Base-by-base conservation (phyloP, 805 yeast species). In the Candida boleticola region DNA sequence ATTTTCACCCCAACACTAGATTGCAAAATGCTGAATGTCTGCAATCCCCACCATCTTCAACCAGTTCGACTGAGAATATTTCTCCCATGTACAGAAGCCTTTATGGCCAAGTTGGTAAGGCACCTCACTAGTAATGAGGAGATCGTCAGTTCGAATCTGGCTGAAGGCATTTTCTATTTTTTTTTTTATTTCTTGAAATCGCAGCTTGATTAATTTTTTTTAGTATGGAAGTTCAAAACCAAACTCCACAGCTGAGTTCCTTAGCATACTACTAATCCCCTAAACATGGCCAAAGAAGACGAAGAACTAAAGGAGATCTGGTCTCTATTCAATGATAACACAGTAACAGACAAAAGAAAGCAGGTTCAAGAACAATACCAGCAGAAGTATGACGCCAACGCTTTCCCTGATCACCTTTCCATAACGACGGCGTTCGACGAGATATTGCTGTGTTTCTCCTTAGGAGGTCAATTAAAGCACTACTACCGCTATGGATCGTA, bases 391-490 rank as follows among this genome's bases (percentile, higher is more conserved):
- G 52, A 48, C n/a, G 27, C 45, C 4, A 36, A 46, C 16, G 50
- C 55, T 10, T 60, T 60, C 40, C 74, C 74, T 3, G 51, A 60
- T n/a, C 60, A 60, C 20, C 50, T 70, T 36, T 58, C 70, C 11
- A 52, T 69, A 5, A 71, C 83, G 41, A 88, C 92, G 34, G 93
- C 93, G 1, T 83, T 90, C 62, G 96, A 90, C 61, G 95, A 89
- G 55, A 69, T 90, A 18, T 74, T 89, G 36, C 82, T 79, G 36
- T 92, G 98, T 60, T 89, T 86, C 64, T 86, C 97, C 0, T 57
- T 90, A 2, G 97, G 96, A 3, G 97, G 97, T 0, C 97, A 90
- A 57, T 66, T 87, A 17, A 77, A 95, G 46, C 77, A 85, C 62
- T 85, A 85, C 54, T 92, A 90, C 58, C 70, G 97, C 41, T 85